Percentiles rank a stretch among this genome's conserved stretches.
Evolutionary conservation across 768 basidiomycete genomes (phyloP).

Genomic region (Russula olivacea): DNA sequence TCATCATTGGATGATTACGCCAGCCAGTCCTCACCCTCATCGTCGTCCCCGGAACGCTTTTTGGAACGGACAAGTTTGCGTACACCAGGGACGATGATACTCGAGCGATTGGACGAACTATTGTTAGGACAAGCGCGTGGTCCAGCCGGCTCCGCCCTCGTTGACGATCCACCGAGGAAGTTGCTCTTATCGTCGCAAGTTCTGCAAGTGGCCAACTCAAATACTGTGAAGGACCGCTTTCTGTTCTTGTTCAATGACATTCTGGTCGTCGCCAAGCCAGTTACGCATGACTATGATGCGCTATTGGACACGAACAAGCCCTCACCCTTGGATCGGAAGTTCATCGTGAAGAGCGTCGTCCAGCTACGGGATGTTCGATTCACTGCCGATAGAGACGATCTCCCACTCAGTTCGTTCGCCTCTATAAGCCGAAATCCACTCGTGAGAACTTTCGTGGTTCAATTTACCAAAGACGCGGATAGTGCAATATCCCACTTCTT

Average conservation of each 20-base stretch:
- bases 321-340: constrained; percentile 61
- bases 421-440: constrained; percentile 50
- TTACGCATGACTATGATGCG: constrained; percentile 61
- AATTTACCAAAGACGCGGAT: constrained; percentile 78
- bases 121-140: constrained; percentile 57
- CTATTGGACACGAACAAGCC: constrained; percentile 54
- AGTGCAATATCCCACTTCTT: constrained; percentile 69
- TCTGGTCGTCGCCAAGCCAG: constrained; percentile 87
- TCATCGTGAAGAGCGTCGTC: constrained; percentile 86
- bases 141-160: constrained; percentile 49
- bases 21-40: constrained; percentile 62
- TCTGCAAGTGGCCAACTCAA: constrained; percentile 87
- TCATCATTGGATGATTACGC: constrained; percentile 72
- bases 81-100: constrained; percentile 46
- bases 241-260: constrained; percentile 97
- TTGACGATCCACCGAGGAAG: constrained; percentile 85
- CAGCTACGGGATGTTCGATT: constrained; percentile 65
- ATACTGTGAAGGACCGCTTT: constrained; percentile 93
- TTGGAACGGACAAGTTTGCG: constrained; percentile 35
- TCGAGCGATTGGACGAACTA: constrained; percentile 62
- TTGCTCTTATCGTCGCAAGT: constrained; percentile 80
- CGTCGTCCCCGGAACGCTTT: constrained; percentile 65
- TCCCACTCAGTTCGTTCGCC: constrained; percentile 40
- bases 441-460: constrained; percentile 66
- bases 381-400: constrained; percentile 61